Conservation (phyloP, 1,284 basidiomycete genomes). For the Ceratobasidium sp. region DNA sequence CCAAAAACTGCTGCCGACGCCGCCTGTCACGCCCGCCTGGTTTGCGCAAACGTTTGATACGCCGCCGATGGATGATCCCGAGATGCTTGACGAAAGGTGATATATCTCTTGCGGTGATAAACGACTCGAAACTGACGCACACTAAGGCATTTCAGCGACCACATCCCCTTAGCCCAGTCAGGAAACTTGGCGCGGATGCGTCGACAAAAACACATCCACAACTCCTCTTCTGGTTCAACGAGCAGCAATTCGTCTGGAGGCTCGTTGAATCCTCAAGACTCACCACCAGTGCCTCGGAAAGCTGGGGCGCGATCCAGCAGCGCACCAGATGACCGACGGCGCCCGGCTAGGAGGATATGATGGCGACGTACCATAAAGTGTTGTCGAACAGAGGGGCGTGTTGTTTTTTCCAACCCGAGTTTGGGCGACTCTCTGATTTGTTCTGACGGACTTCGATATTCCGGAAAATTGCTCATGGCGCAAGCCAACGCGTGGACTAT, state of each 20-base stretch:
- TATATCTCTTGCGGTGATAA: no score
- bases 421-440: no score
- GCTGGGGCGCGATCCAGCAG: background rate
- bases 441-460: no score
- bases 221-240: slow-evolving; percentile 5
- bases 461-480: background rate
- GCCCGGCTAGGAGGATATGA: background rate
- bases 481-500: background rate
- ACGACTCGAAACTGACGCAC: background rate
- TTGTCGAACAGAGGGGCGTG: no score
- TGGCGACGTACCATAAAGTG: background rate
- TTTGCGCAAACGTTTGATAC: slow-evolving; percentile 22
- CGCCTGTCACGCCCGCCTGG: slow-evolving; percentile 30
- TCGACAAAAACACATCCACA: slow-evolving; percentile 21
- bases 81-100: no score
- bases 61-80: background rate
- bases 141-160: background rate
- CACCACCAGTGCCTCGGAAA: background rate
- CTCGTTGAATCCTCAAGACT: background rate
- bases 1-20: slow-evolving; percentile 6
- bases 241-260: slow-evolving; percentile 4
- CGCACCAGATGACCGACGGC: background rate
- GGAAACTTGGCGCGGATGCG: slow-evolving; percentile 24
- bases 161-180: background rate
- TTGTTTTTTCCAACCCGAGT: no score